Evolutionary conservation across 2,329 filamentous ascomycete species (phyloP).

Genomic region (Penicillium freii): DNA sequence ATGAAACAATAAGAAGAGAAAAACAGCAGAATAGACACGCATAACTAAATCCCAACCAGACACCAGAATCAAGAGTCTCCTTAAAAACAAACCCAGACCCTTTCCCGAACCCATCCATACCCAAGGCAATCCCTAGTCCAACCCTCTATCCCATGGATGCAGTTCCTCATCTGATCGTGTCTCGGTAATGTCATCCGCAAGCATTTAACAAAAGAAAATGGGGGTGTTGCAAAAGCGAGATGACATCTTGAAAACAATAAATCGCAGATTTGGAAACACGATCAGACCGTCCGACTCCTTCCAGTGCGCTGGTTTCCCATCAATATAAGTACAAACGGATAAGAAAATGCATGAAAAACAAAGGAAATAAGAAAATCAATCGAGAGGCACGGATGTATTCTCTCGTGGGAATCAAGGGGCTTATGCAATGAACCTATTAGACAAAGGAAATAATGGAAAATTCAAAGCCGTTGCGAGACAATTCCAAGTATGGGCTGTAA

Average conservation of each 20-base stretch:
- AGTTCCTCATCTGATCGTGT: slow-evolving; percentile 30
- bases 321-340: slow-evolving; percentile 15
- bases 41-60: slow-evolving; percentile 22
- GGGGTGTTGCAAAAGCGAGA: neutral
- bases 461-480: slow-evolving; percentile 1
- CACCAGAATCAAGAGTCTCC: slow-evolving; percentile 19
- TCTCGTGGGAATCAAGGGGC: slow-evolving; percentile 26
- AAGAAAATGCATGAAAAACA: slow-evolving; percentile 12
- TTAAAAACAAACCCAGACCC: slow-evolving; percentile 15
- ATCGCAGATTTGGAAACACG: slow-evolving; percentile 10
- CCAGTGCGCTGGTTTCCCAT: slow-evolving; percentile 11
- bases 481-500: neutral
- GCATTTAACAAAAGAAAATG: slow-evolving; percentile 20
- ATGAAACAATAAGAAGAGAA: slow-evolving; percentile 6
- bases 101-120: slow-evolving; percentile 8
- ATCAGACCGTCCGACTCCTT: slow-evolving; percentile 15
- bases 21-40: slow-evolving; percentile 16
- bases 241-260: slow-evolving; percentile 16
- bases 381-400: slow-evolving; percentile 13
- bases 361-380: slow-evolving; percentile 16
- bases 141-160: slow-evolving; percentile 16
- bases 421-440: slow-evolving; percentile 23
- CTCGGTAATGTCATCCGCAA: slow-evolving; percentile 27
- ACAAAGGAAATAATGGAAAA: slow-evolving; percentile 22
- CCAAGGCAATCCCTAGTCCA: slow-evolving; percentile 5